Base-by-base conservation (phyloP, 2,329 filamentous ascomycete species). In the Colletotrichum scovillei region DNA sequence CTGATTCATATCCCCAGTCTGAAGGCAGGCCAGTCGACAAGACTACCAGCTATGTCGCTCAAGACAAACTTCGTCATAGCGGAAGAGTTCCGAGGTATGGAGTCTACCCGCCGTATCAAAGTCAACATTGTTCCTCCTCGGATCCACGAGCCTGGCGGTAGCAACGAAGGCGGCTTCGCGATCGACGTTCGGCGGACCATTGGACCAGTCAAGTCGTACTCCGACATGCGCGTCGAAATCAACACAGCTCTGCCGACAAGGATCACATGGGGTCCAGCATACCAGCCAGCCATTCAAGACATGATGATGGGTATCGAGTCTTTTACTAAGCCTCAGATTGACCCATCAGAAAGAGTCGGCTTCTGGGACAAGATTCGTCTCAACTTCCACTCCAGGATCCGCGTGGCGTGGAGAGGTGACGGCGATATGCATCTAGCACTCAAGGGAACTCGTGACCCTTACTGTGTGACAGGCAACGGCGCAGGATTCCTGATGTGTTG, bases 231-330 rank as follows among this genome's bases (percentile, higher is more conserved):
- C 42, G 88, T 99, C 78, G 94, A 98, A 75, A 95, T 99, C 82
- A 98, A 98, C 81, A 98, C 96, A 2, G 93, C 92, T 67, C 91
- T 96, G 72, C 94, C 97, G 2, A 99, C 97, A 0, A 92, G 94
- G 57, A 96, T 99, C 66, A 98, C 96, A 0, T 99, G 97, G 97
- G 95, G 95, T 8, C 95, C 97, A 58, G 98, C 95, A 2, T 99
- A 98, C 79, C 97, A 99, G 79, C 97, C 97, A 32, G 96, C 96
- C 1, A 96, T 99, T 62, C 97, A 99, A 81, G 97, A 99, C 80
- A 98, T 98, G 93, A 99, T 99, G 97, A 98, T 98, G 90, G 95
- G 95, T 30, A 94, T 99, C 74, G 97, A 99, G 83, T 96, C 94
- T 2, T 98, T 99, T 81, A 98, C 96, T 0, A 99, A 99, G 80